These are phyloP conservation scores for Calonectria fujianensis DNA, from an alignment of 2,329 filamentous ascomycete genomes.

Conservation along the genomic window DNA sequence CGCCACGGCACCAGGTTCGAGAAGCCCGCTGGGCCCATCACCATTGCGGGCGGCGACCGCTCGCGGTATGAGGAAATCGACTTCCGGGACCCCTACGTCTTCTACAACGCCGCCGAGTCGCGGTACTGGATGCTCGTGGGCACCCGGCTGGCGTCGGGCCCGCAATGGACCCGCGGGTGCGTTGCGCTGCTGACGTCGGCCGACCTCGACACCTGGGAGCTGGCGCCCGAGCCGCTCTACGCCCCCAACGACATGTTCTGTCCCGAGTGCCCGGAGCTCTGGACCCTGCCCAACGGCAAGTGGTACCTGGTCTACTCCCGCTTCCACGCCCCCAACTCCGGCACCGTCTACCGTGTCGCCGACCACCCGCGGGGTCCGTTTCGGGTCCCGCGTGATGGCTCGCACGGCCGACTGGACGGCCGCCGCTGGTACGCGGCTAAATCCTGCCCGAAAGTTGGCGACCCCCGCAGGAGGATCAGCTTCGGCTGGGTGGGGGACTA, in stretches of 20 bases:
- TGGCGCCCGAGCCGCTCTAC: constrained; percentile 57
- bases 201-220: constrained; percentile 57
- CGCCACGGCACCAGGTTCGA: constrained; percentile 56
- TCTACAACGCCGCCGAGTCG: constrained; percentile 55
- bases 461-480: constrained; percentile 55
- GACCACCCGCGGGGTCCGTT: constrained; percentile 60
- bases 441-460: constrained; percentile 57
- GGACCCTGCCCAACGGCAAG: constrained; percentile 58
- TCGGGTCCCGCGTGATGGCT: constrained; percentile 59
- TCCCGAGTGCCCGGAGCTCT: constrained; percentile 62
- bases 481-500: constrained; percentile 62
- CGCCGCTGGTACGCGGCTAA: constrained; percentile 62
- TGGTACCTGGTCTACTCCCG: constrained; percentile 61
- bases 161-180: constrained; percentile 60
- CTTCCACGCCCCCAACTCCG: constrained; percentile 59
- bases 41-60: constrained; percentile 48
- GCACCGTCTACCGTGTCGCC: constrained; percentile 61
- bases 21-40: constrained; percentile 48
- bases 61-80: constrained; percentile 58
- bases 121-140: constrained; percentile 63
- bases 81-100: constrained; percentile 61
- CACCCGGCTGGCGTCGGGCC: constrained; percentile 57
- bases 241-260: constrained; percentile 60
- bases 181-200: constrained; percentile 60
- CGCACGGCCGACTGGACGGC: constrained; percentile 59